Evolutionary conservation across 139 green algal genomes (phyloP), one percentile per base, ranked within the genome.

Genomic region (Chlorella sp.): DNA sequence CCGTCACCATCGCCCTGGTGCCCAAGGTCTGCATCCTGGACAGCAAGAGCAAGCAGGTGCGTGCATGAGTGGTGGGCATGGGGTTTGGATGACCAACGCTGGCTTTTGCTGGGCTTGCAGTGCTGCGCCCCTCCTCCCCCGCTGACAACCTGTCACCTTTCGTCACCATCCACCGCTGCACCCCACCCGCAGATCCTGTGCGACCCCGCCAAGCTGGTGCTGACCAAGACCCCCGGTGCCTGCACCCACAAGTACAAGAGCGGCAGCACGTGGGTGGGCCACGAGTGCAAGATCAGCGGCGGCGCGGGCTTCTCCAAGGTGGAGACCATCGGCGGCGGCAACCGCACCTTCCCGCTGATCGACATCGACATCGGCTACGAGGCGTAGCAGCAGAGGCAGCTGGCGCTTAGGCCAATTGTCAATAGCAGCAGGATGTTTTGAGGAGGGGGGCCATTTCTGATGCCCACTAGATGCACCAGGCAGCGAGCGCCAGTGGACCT

Each of bases 1-100:
- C 13, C 0, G 78, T 90, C 28, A 71, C 30, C 28, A 81, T 90
- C 28, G 57, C 30, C 16, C 64, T 86, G 30, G 25, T 74, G 18
- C 87, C 87, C 75, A 86, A 88, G 78, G 47, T 44, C 23, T 90
- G 87, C 78, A 38, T 65, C 15, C 51, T 90, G 25, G 44, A 90
- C 28, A 6, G 34, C 1, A 47, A 56, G 17, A 80, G 56, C 68
- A 79, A 88, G 63, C 63, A 80, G 69, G 80, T 85, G 56, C 0
- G 55, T 20, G 23, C 23, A 68, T 23, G 6, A n/a, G 67, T 60
- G 38, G 1, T 38, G 38, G 26, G 64, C 64, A 47, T 13, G 68
- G 15, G 4, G 68, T 55, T 17, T 13, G 15, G 16, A 30, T 47
- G 15, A 18, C 5, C 2, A 6, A 34, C 17, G 3, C 6, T 2